These are phyloP conservation scores for Serendipita vermifera DNA, from an alignment of 768 basidiomycete species.

Conservation along the genomic window DNA sequence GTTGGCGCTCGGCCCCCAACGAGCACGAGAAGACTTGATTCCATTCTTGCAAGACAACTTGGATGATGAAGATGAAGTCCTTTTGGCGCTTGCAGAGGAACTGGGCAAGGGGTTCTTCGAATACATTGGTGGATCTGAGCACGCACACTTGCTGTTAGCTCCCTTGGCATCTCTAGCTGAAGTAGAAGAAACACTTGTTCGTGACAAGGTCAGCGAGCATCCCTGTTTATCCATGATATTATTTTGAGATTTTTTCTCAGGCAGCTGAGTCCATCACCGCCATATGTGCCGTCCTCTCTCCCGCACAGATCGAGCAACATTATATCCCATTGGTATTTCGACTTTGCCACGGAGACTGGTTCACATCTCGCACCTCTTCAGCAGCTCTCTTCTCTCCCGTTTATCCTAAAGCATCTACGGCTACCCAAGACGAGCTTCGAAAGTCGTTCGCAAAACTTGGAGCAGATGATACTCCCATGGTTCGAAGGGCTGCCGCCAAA, in stretches of 20 bases:
- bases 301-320: conserved; percentile 70
- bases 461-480: conserved; percentile 97
- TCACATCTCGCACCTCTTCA: conserved; percentile 92
- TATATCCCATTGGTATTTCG: conserved; percentile 87
- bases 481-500: conserved; percentile 88
- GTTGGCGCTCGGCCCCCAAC: conserved; percentile 86
- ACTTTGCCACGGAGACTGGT: conserved; percentile 92
- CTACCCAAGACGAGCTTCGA: conserved; percentile 75
- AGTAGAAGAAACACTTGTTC: conserved; percentile 93
- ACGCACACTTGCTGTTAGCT: conserved; percentile 77
- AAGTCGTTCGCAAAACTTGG: conserved; percentile 72
- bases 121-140: conserved; percentile 80
- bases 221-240: not conserved
- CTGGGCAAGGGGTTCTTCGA: conserved; percentile 85
- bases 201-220: conserved; percentile 67
- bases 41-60: conserved; percentile 98
- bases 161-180: conserved; percentile 91
- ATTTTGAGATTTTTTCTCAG: conserved; percentile 29
- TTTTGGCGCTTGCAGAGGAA: conserved; percentile 91
- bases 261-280: conserved; percentile 94
- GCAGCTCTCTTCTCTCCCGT: conserved; percentile 87
- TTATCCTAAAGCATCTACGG: conserved; percentile 62
- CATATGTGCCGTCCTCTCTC: conserved; percentile 63
- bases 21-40: conserved; percentile 87
- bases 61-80: conserved; percentile 97